Evolutionary conservation across 345 rosid genomes (phyloP).

Genomic region (Gossypium rotundifolium): DNA sequence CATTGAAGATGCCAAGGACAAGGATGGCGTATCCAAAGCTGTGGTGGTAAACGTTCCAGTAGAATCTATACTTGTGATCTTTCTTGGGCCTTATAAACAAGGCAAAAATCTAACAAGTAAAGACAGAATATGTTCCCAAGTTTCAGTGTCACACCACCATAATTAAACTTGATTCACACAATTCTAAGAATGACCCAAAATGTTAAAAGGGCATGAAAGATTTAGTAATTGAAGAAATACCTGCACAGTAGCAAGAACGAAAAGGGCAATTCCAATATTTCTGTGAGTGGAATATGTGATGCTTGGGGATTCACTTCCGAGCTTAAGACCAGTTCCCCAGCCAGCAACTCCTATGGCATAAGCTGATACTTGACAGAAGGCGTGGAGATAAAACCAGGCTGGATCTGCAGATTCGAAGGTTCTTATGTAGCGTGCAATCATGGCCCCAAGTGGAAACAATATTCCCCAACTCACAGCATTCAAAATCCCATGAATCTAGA

Average conservation of each 20-base stretch:
- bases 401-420: constrained; percentile 73
- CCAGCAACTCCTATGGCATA: constrained; percentile 81
- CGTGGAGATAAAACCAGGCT: constrained; percentile 82
- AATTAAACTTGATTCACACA: too few relatives aligned
- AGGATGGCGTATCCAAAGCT: constrained; percentile 56
- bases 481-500: constrained; percentile 80
- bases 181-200: too few relatives aligned
- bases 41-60: constrained; percentile 88
- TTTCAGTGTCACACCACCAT: not conserved
- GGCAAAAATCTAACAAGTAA: constrained; percentile 49
- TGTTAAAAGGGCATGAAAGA: too few relatives aligned
- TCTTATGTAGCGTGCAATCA: constrained; percentile 71
- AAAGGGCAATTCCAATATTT: constrained; percentile 66
- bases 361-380: constrained; percentile 60
- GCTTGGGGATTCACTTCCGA: constrained; percentile 59
- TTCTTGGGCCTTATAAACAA: constrained; percentile 73
- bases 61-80: constrained; percentile 70
- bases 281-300: constrained; percentile 37
- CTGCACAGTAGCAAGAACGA: constrained; percentile 70
- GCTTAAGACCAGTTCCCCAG: constrained; percentile 85
- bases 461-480: constrained; percentile 89
- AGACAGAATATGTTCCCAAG: not conserved
- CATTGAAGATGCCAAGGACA: constrained; percentile 53
- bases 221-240: constrained; percentile 19
- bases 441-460: constrained; percentile 60